Base-by-base conservation (phyloP, 1,139 yeast species). In the Candida anutae region DNA sequence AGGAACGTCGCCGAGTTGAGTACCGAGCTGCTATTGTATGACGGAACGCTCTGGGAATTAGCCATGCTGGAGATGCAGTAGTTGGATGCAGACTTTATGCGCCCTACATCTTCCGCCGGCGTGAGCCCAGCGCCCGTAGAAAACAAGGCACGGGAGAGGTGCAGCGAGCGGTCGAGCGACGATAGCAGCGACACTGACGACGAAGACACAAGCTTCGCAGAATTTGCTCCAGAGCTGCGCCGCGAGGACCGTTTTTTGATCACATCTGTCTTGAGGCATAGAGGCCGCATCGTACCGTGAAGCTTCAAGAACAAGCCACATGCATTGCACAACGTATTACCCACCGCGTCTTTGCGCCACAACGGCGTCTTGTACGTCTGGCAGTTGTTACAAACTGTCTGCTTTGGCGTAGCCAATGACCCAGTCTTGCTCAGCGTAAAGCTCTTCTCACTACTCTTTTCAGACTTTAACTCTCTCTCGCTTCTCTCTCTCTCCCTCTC, bases 271-370 rank as follows among this genome's bases (percentile, higher is more conserved):
- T 73, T 73, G 23, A 40, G 52, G 14, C 75, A 64, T 16, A 73
- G 53, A 3, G 79, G 79, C 27, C 79, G 51, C 36, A 72, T 69
- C 2, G 75, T 69, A 15, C 79, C 79, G 39, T 73, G 79, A 16
- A 73, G 49, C 38, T 73, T 73, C 31, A 65, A 57, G 40, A 72
- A 73, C 21, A 73, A 50, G 1, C 79, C 79, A 51, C 79, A 73
- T 0, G 79, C 79, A 42, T 73, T 73, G 45, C 79, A 73, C 10
- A 73, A 51, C 1, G 77, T 70, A 35, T 72, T 67, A 0, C 79
- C 79, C 23, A 50, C 56, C 3, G 75, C 64, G 40, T 72, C 76
- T 39, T 71, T 65, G 27, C 79, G 53, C 79, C 79, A 73, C 16
- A 73, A 50, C 1, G 79, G 79, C 0, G 79, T 73, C 28, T 70